phyloP scores from a whole-genome alignment of 768 basidiomycete species.

The Boletus pseudopeckii region DNA sequence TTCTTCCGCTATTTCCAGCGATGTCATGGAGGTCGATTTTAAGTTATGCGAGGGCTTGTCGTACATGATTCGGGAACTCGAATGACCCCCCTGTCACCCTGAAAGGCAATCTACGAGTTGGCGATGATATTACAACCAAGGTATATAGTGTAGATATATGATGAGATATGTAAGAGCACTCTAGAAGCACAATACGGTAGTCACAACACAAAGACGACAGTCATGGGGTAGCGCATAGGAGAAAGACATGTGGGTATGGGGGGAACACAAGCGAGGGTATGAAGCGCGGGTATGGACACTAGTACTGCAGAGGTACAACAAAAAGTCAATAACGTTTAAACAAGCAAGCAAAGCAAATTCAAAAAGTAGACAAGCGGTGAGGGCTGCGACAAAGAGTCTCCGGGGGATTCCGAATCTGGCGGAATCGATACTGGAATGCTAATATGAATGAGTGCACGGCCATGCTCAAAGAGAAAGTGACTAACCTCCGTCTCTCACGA shows the following conservation, averaged over 20 bases:
- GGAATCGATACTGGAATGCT: slow-evolving; percentile 68
- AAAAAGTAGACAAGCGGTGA: slow-evolving; percentile 62
- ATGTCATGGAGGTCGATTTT: slow-evolving; percentile 47
- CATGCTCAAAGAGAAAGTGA: background rate
- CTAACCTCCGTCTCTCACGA: slow-evolving; percentile 57
- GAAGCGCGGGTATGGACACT: background rate
- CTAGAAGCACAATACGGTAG: slow-evolving; percentile 28
- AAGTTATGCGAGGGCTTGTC: background rate
- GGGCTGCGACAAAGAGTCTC: slow-evolving; percentile 43
- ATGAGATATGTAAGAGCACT: slow-evolving; percentile 9
- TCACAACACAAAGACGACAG: slow-evolving; percentile 6
- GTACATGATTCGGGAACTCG: no score
- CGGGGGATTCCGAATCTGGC: slow-evolving; percentile 45
- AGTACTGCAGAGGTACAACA: slow-evolving; percentile 22
- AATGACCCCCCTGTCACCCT: background rate
- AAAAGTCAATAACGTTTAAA: slow-evolving; percentile 16
- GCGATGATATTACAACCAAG: slow-evolving; percentile 10
- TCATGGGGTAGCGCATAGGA: slow-evolving; percentile 18
- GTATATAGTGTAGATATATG: slow-evolving; percentile 20
- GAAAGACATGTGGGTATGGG: slow-evolving; percentile 20
- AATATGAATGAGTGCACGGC: background rate
- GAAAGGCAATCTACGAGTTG: background rate
- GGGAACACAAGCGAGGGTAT: slow-evolving; percentile 12
- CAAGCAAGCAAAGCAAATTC: slow-evolving; percentile 1
- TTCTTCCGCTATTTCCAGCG: slow-evolving; percentile 75